Conservation (phyloP, 2,329 filamentous ascomycete genomes). For the Paramyrothecium roridum region DNA sequence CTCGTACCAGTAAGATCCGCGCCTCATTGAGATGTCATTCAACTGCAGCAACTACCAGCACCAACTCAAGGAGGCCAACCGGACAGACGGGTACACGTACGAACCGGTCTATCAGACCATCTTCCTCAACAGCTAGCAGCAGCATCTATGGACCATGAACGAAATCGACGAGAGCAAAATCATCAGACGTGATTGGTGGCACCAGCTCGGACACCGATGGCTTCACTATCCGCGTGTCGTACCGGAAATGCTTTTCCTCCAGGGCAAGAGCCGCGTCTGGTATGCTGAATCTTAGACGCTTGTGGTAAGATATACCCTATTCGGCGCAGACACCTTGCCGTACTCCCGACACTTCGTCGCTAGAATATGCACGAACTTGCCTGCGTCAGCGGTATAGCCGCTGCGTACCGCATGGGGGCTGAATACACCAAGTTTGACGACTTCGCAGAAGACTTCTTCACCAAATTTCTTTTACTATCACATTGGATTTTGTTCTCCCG, state of each 20-base stretch:
- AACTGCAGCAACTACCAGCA: conserved; percentile 75
- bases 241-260: conserved; percentile 69
- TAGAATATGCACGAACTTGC: conserved; percentile 69
- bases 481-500: conserved; percentile 37
- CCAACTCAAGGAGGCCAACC: conserved; percentile 53
- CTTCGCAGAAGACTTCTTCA: conserved; percentile 44
- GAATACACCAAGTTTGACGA: conserved; percentile 59
- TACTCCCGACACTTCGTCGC: neutral
- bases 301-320: conserved; percentile 43
- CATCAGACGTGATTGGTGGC: conserved; percentile 65
- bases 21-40: conserved; percentile 67
- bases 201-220: conserved; percentile 63
- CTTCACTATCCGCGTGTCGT: conserved; percentile 64
- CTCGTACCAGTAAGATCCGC: conserved; percentile 51
- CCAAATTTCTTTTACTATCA: conserved; percentile 42
- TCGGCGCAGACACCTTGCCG: neutral
- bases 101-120: conserved; percentile 70
- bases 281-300: conserved; percentile 69
- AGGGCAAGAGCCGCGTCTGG: conserved; percentile 59
- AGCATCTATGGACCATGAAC: conserved; percentile 55
- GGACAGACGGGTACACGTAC: conserved; percentile 22
- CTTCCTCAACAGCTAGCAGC: conserved; percentile 57
- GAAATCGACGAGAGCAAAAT: conserved; percentile 59
- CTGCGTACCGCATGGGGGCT: conserved; percentile 66
- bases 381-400: conserved; percentile 67